Conservation (phyloP, 2,329 filamentous ascomycete genomes). For the Fusarium multiceps region DNA sequence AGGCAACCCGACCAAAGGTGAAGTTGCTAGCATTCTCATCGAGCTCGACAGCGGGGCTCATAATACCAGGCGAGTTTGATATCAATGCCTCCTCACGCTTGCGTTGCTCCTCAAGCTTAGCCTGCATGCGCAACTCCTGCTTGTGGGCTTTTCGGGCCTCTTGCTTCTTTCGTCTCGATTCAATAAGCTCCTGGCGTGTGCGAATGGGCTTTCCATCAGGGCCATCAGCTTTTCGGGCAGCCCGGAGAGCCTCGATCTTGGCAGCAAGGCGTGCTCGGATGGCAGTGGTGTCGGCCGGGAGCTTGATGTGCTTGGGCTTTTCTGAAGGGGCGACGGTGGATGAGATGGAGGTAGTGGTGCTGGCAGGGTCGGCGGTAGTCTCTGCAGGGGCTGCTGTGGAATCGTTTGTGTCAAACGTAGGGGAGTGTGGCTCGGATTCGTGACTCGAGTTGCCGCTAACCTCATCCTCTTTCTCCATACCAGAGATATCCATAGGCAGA, state of each 20-base stretch:
- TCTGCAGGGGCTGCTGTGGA: conserved; percentile 54
- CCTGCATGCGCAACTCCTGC: conserved; percentile 81
- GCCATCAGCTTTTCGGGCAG: conserved; percentile 87
- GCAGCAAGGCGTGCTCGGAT: conserved; percentile 83
- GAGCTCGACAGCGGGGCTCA: conserved; percentile 65
- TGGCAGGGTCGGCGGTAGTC: conserved; percentile 59
- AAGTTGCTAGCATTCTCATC: conserved; percentile 73
- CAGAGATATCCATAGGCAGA: conserved; percentile 45
- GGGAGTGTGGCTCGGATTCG: conserved; percentile 62
- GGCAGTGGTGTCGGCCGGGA: conserved; percentile 77
- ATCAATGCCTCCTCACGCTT: conserved; percentile 72
- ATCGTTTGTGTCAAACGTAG: conserved; percentile 68
- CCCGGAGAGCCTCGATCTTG: conserved; percentile 85
- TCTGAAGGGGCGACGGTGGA: conserved; percentile 70
- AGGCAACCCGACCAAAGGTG: conserved; percentile 91
- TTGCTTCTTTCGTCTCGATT: conserved; percentile 87
- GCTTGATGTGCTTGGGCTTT: conserved; percentile 73
- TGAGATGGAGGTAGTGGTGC: conserved; percentile 75
- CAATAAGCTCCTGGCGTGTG: conserved; percentile 91
- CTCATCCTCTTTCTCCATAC: conserved; percentile 56
- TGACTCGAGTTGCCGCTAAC: conserved; percentile 60
- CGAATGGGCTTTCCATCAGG: conserved; percentile 80
- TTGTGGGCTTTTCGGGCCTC: conserved; percentile 88
- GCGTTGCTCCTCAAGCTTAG: conserved; percentile 81
- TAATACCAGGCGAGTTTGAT: conserved; percentile 69